Evolutionary conservation across 257 asterid species (phyloP), one percentile per base, ranked within the genome.

Genomic region (Ajuga chamaepitys): DNA sequence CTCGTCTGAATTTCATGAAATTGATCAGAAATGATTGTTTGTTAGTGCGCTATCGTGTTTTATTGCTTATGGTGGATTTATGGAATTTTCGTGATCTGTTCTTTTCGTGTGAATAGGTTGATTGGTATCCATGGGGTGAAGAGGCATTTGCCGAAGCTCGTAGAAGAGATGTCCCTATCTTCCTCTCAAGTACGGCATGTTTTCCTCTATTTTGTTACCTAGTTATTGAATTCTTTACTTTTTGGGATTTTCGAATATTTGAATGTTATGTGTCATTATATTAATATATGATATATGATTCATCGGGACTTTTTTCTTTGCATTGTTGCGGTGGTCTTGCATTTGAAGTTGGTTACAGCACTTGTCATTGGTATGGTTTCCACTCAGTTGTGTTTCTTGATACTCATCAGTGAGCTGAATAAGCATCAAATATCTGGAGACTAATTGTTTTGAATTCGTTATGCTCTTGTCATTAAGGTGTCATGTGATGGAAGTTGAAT

Each of bases 61-160:
- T 16, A 10, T 11, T 4, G 3, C 35, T 20, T 44, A 1, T 8
- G 60, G 41, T 45, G 56, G 57, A 58, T 59, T 14, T 5, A 52
- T 28, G 0, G 57, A 28, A 48, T 16, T 67, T 48, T 75, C 5
- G 62, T 28, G 50, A 41, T 58, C 34, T 28, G 34, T 28, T 28
- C 4, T 28, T 18, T 42, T 54, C 25, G 3, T 18, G 22, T 56
- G 38, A 50, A 21, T 73, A 92, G 96, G 96, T 93, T 65, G 83
- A 93, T 67, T 93, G 99, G 96, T 89, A 86, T 83, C 97, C 97
- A n/a, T 89, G 96, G 99, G 91, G 88, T 1, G 97, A 93, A 68
- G 97, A 89, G 81, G 99, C 97, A 2, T 89, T 93, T 76, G 65
- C 84, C 4, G 96, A 84, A 82, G 99, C 97, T 78, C 88, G 95